Percentiles rank a stretch among this genome's conserved stretches.
These are phyloP conservation scores for Tuber aestivum DNA, from an alignment of 495 filamentous ascomycete genomes.

Conservation along the genomic window DNA sequence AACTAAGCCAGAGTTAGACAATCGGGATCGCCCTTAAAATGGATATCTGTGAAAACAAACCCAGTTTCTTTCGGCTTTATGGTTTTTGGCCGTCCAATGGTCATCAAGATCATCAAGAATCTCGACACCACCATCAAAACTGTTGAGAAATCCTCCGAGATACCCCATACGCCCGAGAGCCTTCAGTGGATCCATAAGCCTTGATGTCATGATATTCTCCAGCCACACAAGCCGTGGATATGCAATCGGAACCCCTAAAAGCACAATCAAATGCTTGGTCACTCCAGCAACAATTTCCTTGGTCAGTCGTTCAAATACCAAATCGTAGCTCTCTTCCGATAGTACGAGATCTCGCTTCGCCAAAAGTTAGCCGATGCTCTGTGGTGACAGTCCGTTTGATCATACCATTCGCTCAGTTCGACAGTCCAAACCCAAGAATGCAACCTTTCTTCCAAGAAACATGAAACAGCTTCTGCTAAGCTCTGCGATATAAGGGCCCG, in stretches of 20 bases:
- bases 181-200: conserved; percentile 77
- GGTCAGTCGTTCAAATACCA: conserved; percentile 76
- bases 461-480: conserved; percentile 80
- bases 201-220: conserved; percentile 78
- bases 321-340: conserved; percentile 71
- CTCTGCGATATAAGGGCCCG: conserved; percentile 87
- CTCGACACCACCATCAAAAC: conserved; percentile 86
- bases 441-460: conserved; percentile 67
- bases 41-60: conserved; percentile 14
- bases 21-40: not conserved
- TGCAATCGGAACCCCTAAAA: conserved; percentile 80
- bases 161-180: conserved; percentile 75
- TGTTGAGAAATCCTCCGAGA: conserved; percentile 76
- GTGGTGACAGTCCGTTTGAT: not conserved
- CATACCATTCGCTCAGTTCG: conserved; percentile 76
- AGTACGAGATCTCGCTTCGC: conserved; percentile 65
- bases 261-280: conserved; percentile 80
- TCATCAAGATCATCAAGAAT: conserved; percentile 89
- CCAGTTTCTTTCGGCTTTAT: conserved; percentile 80
- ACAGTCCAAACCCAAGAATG: conserved; percentile 83
- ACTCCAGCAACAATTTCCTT: conserved; percentile 74
- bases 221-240: conserved; percentile 81
- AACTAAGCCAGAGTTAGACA: conserved; percentile 46
- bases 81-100: conserved; percentile 93
- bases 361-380: conserved; percentile 35